Base-by-base conservation (phyloP, 139 green algal genomes). In the Tetradesmus obliquus region DNA sequence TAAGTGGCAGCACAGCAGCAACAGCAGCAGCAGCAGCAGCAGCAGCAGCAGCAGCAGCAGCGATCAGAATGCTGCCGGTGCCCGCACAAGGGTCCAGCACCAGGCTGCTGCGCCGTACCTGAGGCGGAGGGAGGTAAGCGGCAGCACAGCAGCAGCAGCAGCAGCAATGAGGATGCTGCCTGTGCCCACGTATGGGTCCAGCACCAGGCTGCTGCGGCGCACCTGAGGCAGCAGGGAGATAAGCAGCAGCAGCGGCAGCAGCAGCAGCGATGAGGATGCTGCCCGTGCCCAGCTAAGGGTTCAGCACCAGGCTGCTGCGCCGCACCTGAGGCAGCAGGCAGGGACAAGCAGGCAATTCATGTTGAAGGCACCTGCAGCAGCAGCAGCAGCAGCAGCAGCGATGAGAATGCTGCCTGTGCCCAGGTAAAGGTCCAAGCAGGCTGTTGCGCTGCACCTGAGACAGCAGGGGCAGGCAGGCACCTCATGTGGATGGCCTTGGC, bases 401-500 rank as follows among this genome's bases (percentile, higher is more conserved):
- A 99, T 92, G 17, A 99, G 93, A 53, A 99, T 96, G 94, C 95
- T 97, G 57, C 98, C 98, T 0, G 98, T 99, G 54, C 98, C 98
- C n/a, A 96, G 95, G 45, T 94, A 96, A 0, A 94, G 95, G 87
- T 96, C 95, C 22, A 88, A 76, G 17, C 15, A 76, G 17, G 66
- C 66, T 76, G 66, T 19, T 76, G 66, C 66, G 66, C 17, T 19
- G n/a, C 17, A 76, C 66, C 66, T 76, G 66, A 45, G 32, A 45
- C 60, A 76, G 66, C 15, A n/a, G n/a, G 32, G 32, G 32, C 32
- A 45, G 32, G 32, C 32, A 45, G 32, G 32, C 32, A 45, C 32
- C 32, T 45, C 32, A 45, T 45, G 32, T 45, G 32, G 32, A 45
- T 45, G 32, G 32, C 32, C 32, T 45, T 45, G 32, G 32, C 32